Evolutionary conservation across 139 green algal species (phyloP), one percentile per base, ranked within the genome.

Genomic region (Trebouxia sp.): DNA sequence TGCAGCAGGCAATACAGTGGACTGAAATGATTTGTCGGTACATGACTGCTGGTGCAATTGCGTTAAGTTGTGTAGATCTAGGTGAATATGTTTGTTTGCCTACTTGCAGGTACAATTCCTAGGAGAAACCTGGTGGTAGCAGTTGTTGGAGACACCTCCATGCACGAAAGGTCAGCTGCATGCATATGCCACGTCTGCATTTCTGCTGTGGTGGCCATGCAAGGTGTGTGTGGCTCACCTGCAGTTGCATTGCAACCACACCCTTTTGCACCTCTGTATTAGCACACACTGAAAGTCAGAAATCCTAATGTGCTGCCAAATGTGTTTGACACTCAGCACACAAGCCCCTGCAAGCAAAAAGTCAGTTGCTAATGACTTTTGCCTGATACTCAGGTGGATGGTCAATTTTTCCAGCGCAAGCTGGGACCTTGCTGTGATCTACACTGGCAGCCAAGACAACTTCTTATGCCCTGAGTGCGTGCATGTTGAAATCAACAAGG

Each of bases 101-200:
- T 22, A 38, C 11, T 11, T 58, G 41, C n/a, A 55, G 24, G 39
- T 9, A 1, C 32, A 30, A 35, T 32, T 35, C 37, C 1, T 30
- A 72, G 12, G 26, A n/a, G 9, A 15, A 72, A 45, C 20, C 62
- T 72, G 62, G 62, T 72, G 32, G 43, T 72, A 30, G 62, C 62
- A 30, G 62, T 72, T 72, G 62, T 72, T 28, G 62, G 62, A 24
- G 62, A 72, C 62, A 72, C 32, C 12, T 72, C 62, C 32, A 72
- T 72, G 62, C 62, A 72, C 43, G 32, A 12, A 24, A 72, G 62
- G 62, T 72, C 15, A 9, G 10, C 26, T 39, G 47, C 47, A 53
- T 1, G 10, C 22, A 65, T 22, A 14, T 3, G 35, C 24, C 24
- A 65, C 55, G 14, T 14, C 24, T 42, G 58, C 58, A 38, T 69